phyloP scores from a whole-genome alignment of 1,284 basidiomycete genomes.

The Sanghuangporus weigelae region DNA sequence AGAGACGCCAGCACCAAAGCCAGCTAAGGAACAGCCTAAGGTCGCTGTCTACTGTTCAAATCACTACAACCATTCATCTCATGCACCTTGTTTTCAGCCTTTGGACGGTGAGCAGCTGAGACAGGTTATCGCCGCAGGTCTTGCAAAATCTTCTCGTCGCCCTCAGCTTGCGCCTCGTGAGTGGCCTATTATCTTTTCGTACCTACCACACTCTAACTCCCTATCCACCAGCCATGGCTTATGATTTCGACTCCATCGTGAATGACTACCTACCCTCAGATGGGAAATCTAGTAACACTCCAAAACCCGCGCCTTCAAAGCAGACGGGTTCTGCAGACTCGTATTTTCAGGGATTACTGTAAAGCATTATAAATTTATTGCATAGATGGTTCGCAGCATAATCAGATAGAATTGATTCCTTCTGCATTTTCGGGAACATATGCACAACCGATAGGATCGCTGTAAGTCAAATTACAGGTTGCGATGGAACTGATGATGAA shows the following conservation, averaged over 20 bases:
- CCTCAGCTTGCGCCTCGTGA: constrained; percentile 42
- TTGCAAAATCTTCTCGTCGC: constrained; percentile 58
- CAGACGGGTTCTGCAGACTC: constrained; percentile 23
- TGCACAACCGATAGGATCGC: background rate
- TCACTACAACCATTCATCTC: background rate
- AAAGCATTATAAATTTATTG: constrained; percentile 5
- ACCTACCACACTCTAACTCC: background rate
- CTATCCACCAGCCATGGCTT: constrained; percentile 32
- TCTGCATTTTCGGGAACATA: background rate
- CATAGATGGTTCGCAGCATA: background rate
- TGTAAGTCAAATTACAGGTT: background rate
- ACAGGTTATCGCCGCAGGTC: constrained; percentile 63
- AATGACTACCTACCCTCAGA: constrained; percentile 56
- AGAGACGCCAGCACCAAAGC: constrained; percentile 6
- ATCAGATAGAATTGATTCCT: background rate
- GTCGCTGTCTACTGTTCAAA: background rate
- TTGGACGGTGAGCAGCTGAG: constrained; percentile 69
- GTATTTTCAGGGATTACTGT: constrained; percentile 44
- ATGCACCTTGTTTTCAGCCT: constrained; percentile 29
- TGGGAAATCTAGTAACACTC: constrained; percentile 15
- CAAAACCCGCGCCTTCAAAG: constrained; percentile 11
- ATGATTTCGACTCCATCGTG: constrained; percentile 65
- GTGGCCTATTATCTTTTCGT: constrained; percentile 22
- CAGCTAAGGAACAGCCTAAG: constrained; percentile 16
- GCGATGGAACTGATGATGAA: background rate